Evolutionary conservation across 305 asterid species (phyloP), one percentile per base, ranked within the genome.

Genomic region (Fraxinus velutina): DNA sequence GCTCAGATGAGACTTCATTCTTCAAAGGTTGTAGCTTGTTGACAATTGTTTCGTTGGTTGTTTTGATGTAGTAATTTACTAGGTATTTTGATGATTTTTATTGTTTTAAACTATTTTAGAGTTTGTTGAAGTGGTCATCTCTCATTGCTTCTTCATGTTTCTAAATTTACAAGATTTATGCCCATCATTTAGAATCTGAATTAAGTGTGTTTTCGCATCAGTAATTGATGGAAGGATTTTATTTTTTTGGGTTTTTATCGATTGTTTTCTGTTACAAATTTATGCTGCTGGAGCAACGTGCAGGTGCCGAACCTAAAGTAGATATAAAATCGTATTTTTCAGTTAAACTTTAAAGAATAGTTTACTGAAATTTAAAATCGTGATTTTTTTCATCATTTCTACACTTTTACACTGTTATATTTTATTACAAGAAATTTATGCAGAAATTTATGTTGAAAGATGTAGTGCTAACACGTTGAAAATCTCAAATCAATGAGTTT

Each of bases 231-330:
- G 36, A 1, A 55, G 39, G 19, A 22, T 68, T 8, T 50, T 5
- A 42, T 44, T 10, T 30, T 10, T 55, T 66, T 70, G 22, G 34
- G 22, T 76, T 60, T 1, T 3, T 1, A 76, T 19, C 5, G 71
- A 62, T 52, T 50, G 76, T 77, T 27, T 33, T 78, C 79, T 19
- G 37, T 6, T 81, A 57, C n/a, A 74, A 60, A n/a, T 24, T 36
- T 15, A 29, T 30, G 66, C 33, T 10, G 71, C 47, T 37, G 39
- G 68, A 27, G 75, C 70, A 74, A 73, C 44, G 24, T 62, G 21
- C 50, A 5, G 21, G 32, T 71, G 57, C 17, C 27, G 64, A 55
- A 55, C 57, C 17, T 3, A 13, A 12, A 12, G 57, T 47, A 3
- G 52, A 42, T 12, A 10, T 42, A 42, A 42, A 10, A 9, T 42